Conservation (phyloP, 2,329 filamentous ascomycete genomes). For the Esteya vermicola region DNA sequence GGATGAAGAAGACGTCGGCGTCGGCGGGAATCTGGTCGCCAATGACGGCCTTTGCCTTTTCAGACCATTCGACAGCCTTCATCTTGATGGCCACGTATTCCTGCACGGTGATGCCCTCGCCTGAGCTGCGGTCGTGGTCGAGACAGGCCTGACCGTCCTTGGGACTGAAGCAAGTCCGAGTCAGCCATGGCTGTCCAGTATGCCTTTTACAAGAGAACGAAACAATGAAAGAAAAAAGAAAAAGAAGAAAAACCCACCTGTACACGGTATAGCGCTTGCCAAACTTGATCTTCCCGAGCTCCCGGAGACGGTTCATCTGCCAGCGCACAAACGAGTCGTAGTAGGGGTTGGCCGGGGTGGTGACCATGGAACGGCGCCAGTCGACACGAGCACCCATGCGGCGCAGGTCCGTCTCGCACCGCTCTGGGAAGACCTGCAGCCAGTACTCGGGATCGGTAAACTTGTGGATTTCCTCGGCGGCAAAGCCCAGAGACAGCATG, state of each 20-base stretch:
- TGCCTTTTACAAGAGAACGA: too few relatives aligned
- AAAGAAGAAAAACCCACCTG: constrained; percentile 2
- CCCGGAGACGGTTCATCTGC: constrained; percentile 90
- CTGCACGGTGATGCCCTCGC: constrained; percentile 72
- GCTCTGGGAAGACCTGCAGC: constrained; percentile 83
- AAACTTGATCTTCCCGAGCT: constrained; percentile 84
- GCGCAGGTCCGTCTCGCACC: constrained; percentile 61
- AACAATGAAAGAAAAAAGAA: too few relatives aligned
- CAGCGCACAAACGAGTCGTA: constrained; percentile 92
- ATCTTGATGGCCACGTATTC: constrained; percentile 91
- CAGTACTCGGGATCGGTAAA: constrained; percentile 71
- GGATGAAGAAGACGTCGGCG: constrained; percentile 75
- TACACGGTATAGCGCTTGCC: constrained; percentile 38
- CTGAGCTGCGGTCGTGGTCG: constrained; percentile 71
- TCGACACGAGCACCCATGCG: constrained; percentile 80
- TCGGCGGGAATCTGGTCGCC: constrained; percentile 65
- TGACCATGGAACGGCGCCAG: constrained; percentile 86
- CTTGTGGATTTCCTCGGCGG: constrained; percentile 75
- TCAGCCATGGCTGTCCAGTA: constrained; percentile 64
- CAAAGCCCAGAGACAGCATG: constrained; percentile 77
- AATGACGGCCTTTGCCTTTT: constrained; percentile 55
- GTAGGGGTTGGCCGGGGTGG: constrained; percentile 91
- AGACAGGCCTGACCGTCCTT: constrained; percentile 82
- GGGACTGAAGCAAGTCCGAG: constrained; percentile 24
- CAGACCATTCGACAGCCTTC: constrained; percentile 79